Evolutionary conservation across 2,329 filamentous ascomycete species (phyloP), one percentile per base, ranked within the genome.

Genomic region (Pseudocercospora crystallina): DNA sequence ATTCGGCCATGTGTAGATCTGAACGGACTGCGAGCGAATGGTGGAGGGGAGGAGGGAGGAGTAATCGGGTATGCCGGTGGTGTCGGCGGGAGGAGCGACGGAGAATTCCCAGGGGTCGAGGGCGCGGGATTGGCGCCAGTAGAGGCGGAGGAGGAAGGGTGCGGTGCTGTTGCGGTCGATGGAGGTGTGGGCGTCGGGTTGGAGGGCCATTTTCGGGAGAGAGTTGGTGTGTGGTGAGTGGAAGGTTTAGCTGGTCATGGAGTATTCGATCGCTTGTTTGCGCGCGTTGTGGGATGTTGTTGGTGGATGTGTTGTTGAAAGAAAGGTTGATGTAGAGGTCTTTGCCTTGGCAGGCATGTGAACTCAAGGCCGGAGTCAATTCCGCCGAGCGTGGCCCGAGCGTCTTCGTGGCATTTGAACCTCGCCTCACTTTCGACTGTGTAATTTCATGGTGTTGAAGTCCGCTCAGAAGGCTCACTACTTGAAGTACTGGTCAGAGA

Each of bases 61-160:
- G 53, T 66, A 67, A 55, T 67, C 65, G 47, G 51, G 42, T 42
- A 64, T 60, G 37, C 48, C 57, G 8, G 60, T 59, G 2, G 63
- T 59, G 37, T 67, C 61, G 66, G 48, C 75, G 61, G 14, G 82
- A 66, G 60, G 81, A 20, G 68, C 64, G 26, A 74, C 69, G 39
- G 69, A 66, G 68, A 94, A 90, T 59, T 92, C 87, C 53, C 87
- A 83, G 31, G 84, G 80, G 58, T 86, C 89, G 71, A 92, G 86
- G 64, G 90, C 91, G 37, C 80, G 78, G 64, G 85, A 83, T 12
- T 79, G 82, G 53, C 85, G 83, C 72, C 92, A 95, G 76, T 91
- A 95, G 53, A 96, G 80, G 67, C 88, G 90, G 13, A 96, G 76
- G 54, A 92, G 81, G 72, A 95, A 96, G 5, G 90, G 91, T 2